Percentiles rank a stretch among this genome's conserved stretches.
Evolutionary conservation across 2,329 filamentous ascomycete genomes (phyloP).

Genomic region (Bertia moriformis): DNA sequence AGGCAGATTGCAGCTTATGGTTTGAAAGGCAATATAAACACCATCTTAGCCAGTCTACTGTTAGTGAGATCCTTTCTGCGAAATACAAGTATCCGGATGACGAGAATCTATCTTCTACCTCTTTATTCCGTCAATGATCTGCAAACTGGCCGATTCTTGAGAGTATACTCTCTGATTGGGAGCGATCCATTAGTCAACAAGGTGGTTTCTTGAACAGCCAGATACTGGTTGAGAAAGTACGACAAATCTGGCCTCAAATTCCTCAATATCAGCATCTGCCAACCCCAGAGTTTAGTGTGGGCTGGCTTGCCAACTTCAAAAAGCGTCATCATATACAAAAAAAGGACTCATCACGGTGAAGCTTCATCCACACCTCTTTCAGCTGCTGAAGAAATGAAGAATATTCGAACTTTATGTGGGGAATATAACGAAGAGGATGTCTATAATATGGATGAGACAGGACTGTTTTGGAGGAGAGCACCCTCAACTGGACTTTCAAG

Average conservation of each 20-base stretch:
- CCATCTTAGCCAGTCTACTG: neutral
- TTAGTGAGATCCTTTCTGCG: neutral
- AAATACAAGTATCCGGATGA: neutral
- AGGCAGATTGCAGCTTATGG: neutral
- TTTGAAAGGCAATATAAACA: neutral
- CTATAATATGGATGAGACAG: constrained; percentile 9
- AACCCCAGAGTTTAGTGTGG: constrained; percentile 6
- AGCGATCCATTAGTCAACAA: constrained; percentile 1
- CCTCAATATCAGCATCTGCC: constrained; percentile 5
- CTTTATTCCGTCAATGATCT: neutral
- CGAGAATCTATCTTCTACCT: neutral
- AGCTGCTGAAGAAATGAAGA: constrained; percentile 3
- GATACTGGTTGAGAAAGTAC: constrained; percentile 4
- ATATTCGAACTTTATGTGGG: constrained; percentile 5
- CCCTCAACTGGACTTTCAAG: constrained; percentile 2
- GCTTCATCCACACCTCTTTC: constrained; percentile 2
- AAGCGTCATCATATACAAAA: constrained; percentile 3
- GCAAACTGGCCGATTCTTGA: constrained; percentile 2
- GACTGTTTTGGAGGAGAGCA: constrained; percentile 8
- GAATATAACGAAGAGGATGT: constrained; percentile 8
- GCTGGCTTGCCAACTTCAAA: constrained; percentile 8
- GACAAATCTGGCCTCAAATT: constrained; percentile 6
- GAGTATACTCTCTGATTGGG: constrained; percentile 2
- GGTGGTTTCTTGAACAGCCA: constrained; percentile 2
- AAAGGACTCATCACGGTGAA: constrained; percentile 4